phyloP scores from a whole-genome alignment of 495 filamentous ascomycete genomes.

The Sabuloglossum arenarium region DNA sequence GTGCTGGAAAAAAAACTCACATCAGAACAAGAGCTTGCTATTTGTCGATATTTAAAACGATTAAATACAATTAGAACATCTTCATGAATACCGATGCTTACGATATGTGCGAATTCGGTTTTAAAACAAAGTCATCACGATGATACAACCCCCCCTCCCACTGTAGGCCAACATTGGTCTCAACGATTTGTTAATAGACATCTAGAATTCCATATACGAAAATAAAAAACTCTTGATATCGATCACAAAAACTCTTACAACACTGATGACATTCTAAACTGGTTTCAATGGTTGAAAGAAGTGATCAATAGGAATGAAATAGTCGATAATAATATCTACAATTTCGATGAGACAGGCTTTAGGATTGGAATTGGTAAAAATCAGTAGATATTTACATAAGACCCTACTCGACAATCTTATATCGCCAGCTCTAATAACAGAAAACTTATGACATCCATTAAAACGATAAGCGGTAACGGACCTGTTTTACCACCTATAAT shows the following conservation, averaged over 20 bases:
- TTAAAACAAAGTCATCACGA: not conserved
- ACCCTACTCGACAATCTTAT: conserved; percentile 2
- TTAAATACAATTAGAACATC: conserved; percentile 4
- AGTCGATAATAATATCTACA: conserved; percentile 8
- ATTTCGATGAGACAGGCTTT: conserved; percentile 13
- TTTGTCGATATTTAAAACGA: conserved; percentile 7
- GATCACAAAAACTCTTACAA: conserved; percentile 4
- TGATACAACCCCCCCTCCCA: not conserved
- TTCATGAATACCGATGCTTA: conserved; percentile 3
- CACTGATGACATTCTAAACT: conserved; percentile 2
- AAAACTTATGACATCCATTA: not conserved
- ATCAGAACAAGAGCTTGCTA: conserved; percentile 3
- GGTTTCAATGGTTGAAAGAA: conserved; percentile 8
- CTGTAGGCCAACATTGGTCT: conserved; percentile 5
- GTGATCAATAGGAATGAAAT: conserved; percentile 4
- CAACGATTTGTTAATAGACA: conserved; percentile 8
- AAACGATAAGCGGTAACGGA: conserved; percentile 2
- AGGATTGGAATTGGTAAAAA: conserved; percentile 9
- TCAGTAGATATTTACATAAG: conserved; percentile 11
- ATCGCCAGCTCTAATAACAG: not conserved
- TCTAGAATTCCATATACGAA: conserved; percentile 7
- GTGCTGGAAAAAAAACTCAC: conserved; percentile 3
- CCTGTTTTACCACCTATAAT: not conserved
- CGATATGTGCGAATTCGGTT: conserved; percentile 8
- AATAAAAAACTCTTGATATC: conserved; percentile 7